phyloP scores from a whole-genome alignment of 768 basidiomycete genomes.

The Lentinula raphanica region DNA sequence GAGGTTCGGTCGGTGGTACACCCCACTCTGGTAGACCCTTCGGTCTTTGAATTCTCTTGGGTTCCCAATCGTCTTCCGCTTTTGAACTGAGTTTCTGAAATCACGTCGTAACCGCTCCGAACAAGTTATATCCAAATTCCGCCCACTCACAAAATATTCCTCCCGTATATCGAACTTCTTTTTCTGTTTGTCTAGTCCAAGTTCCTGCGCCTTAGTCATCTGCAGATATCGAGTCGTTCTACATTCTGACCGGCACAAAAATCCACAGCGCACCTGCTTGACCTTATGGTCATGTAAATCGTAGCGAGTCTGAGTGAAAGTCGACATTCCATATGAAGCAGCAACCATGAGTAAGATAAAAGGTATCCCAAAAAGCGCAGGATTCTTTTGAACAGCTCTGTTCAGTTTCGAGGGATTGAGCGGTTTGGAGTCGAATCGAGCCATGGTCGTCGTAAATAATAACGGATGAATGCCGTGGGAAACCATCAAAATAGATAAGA shows the following conservation, averaged over 20 bases:
- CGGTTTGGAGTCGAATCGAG: constrained; percentile 47
- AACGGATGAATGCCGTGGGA: background rate
- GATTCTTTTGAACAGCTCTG: constrained; percentile 49
- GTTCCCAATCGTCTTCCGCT: constrained; percentile 77
- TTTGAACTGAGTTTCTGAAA: constrained; percentile 66
- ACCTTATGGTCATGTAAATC: constrained; percentile 82
- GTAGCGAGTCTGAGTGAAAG: constrained; percentile 87
- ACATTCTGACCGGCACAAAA: background rate
- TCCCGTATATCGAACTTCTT: constrained; percentile 90
- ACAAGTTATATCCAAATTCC: background rate
- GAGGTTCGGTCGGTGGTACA: constrained; percentile 61
- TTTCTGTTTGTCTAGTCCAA: constrained; percentile 61
- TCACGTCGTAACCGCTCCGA: no score
- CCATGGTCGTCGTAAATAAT: constrained; percentile 27
- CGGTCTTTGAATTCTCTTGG: constrained; percentile 76
- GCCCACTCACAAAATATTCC: constrained; percentile 84
- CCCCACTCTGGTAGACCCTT: constrained; percentile 94
- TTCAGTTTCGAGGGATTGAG: constrained; percentile 36
- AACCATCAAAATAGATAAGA: background rate
- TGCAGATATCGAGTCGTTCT: constrained; percentile 13
- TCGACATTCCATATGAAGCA: constrained; percentile 77
- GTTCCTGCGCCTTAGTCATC: constrained; percentile 76
- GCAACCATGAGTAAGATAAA: constrained; percentile 83
- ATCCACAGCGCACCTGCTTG: constrained; percentile 44
- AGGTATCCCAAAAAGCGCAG: constrained; percentile 77